Conservation (phyloP, 2,329 filamentous ascomycete genomes). For the Xylariaceae sp. region DNA sequence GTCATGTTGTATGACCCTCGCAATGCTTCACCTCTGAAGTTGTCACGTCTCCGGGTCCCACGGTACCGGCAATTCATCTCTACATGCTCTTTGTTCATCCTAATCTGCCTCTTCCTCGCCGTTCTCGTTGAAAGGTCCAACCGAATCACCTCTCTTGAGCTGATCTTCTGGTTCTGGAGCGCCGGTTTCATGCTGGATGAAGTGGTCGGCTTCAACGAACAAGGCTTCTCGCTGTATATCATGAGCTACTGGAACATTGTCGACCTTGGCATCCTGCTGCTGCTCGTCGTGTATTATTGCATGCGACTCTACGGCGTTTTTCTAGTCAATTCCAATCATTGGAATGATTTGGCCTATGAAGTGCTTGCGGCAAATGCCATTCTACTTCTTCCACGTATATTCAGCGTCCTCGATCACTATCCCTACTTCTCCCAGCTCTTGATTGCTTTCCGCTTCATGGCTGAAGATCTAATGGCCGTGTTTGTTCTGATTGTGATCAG, state of each 20-base stretch:
- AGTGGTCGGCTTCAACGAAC: constrained; percentile 92
- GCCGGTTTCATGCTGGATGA: constrained; percentile 96
- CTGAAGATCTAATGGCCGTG: constrained; percentile 79
- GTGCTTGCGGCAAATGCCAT: constrained; percentile 90
- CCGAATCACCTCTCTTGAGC: constrained; percentile 77
- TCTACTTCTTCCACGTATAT: constrained; percentile 82
- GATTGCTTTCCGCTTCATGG: constrained; percentile 93
- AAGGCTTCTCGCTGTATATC: constrained; percentile 92
- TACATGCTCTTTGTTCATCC: constrained; percentile 77
- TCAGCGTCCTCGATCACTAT: constrained; percentile 91
- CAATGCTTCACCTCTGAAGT: constrained; percentile 85
- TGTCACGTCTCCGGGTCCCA: constrained; percentile 85
- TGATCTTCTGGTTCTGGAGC: constrained; percentile 97
- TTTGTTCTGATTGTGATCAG: constrained; percentile 79
- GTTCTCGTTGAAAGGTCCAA: constrained; percentile 73
- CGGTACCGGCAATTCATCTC: constrained; percentile 89
- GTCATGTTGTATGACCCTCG: constrained; percentile 87
- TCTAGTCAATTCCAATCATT: constrained; percentile 67
- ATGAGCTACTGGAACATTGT: constrained; percentile 99
- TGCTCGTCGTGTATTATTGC: constrained; percentile 85
- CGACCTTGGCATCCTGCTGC: constrained; percentile 80
- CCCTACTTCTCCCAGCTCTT: constrained; percentile 93
- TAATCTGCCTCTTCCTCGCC: constrained; percentile 80
- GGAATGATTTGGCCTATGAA: constrained; percentile 86
- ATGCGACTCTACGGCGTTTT: constrained; percentile 86